Conservation (phyloP, 2,329 filamentous ascomycete species). For the Pseudogymnoascus sp. region DNA sequence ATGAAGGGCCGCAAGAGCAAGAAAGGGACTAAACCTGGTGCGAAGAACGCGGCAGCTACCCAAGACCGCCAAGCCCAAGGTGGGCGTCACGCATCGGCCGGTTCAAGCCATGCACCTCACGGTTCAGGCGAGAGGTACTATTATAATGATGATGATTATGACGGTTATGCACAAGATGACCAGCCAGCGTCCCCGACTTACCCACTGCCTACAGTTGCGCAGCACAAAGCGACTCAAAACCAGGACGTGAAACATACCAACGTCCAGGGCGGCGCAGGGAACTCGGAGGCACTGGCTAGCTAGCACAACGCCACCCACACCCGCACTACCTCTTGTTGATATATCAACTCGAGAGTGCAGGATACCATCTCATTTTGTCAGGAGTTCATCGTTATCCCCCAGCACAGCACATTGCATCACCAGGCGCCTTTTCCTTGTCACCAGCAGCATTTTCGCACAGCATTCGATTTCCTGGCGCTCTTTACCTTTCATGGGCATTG, state of each 20-base stretch:
- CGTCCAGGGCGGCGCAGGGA: conserved; percentile 39
- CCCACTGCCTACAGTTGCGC: conserved; percentile 32
- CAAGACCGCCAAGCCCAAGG: conserved; percentile 25
- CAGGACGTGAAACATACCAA: conserved; percentile 33
- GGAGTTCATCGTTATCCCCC: conserved; percentile 5
- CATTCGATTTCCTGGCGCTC: neutral
- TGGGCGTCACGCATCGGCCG: conserved; percentile 21
- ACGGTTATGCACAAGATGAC: conserved; percentile 23
- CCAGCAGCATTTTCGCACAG: neutral
- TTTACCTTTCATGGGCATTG: neutral
- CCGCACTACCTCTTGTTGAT: conserved; percentile 1
- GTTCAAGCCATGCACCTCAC: conserved; percentile 33
- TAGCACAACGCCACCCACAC: neutral
- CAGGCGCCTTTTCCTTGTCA: neutral
- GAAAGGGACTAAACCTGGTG: conserved; percentile 63
- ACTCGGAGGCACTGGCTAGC: conserved; percentile 7
- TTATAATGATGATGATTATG: conserved; percentile 41
- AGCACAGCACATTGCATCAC: conserved; percentile 7
- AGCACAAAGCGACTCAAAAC: conserved; percentile 26
- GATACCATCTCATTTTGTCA: conserved; percentile 1
- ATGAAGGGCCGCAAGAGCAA: conserved; percentile 86
- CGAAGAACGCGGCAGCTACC: conserved; percentile 21
- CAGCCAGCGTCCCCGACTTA: conserved; percentile 28
- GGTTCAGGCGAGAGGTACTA: conserved; percentile 41
- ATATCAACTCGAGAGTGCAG: neutral